These are phyloP conservation scores for Delonix regia DNA, from an alignment of 306 rosid species.

Conservation along the genomic window DNA sequence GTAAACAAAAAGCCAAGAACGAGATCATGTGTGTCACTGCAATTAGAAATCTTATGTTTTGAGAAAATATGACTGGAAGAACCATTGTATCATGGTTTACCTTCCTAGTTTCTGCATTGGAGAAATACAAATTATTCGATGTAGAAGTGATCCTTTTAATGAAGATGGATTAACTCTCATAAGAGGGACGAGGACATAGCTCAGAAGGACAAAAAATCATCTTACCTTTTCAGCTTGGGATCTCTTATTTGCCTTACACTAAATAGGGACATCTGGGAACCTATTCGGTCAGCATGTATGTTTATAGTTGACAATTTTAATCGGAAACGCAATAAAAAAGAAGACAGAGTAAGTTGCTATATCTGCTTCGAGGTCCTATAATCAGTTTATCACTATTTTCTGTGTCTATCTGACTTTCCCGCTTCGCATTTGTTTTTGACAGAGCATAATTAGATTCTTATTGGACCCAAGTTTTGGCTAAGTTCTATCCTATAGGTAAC, in stretches of 20 bases:
- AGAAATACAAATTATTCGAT: background rate
- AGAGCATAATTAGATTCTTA: background rate
- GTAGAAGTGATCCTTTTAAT: background rate
- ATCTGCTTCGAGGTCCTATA: background rate
- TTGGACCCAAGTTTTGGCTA: background rate
- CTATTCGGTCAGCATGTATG: background rate
- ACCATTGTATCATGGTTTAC: too few species aligned
- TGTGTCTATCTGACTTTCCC: background rate
- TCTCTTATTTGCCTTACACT: too few species aligned
- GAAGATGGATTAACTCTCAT: background rate
- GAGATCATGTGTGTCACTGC: background rate
- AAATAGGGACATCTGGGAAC: background rate
- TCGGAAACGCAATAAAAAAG: background rate
- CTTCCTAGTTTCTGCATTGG: too few species aligned
- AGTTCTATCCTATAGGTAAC: background rate
- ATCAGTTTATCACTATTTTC: background rate
- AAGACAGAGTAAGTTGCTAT: background rate
- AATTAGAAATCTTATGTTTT: too few species aligned
- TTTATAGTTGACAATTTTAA: background rate
- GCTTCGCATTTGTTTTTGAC: background rate
- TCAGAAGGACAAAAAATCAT: background rate
- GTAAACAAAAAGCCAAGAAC: background rate
- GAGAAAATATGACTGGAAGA: too few species aligned
- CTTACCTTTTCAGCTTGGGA: background rate
- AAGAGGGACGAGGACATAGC: background rate